A percentile compares a stretch with the other conserved stretches of the same genome.
phyloP scores from a whole-genome alignment of 2,329 filamentous ascomycete species.

The Aspergillus brunneoviolaceus region DNA sequence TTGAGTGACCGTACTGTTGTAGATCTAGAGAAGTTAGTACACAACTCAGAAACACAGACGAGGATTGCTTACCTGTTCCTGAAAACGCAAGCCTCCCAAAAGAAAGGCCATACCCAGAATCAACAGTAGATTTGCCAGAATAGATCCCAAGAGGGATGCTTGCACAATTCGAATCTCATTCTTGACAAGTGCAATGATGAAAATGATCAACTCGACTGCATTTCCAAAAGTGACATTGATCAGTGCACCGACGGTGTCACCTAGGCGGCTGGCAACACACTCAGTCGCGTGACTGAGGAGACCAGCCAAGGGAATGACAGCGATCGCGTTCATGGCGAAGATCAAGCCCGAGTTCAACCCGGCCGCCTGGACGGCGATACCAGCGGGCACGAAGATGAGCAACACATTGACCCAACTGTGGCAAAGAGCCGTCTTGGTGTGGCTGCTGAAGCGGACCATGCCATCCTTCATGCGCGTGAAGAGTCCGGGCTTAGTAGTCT shows the following conservation, averaged over 20 bases:
- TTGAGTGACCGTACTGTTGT: constrained; percentile 92
- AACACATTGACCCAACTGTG: constrained; percentile 47
- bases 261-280: constrained; percentile 69
- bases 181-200: constrained; percentile 74
- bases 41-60: not conserved
- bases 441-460: constrained; percentile 31
- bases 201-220: constrained; percentile 77
- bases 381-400: constrained; percentile 44
- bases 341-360: constrained; percentile 59
- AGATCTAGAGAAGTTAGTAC: constrained; percentile 57
- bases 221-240: constrained; percentile 79
- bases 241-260: constrained; percentile 70
- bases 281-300: constrained; percentile 73
- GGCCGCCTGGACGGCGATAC: constrained; percentile 39
- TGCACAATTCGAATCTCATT: constrained; percentile 89
- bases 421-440: constrained; percentile 35
- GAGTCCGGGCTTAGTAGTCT: constrained; percentile 23
- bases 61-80: constrained; percentile 66
- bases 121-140: constrained; percentile 81
- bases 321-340: constrained; percentile 73
- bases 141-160: constrained; percentile 84
- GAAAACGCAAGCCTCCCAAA: constrained; percentile 78
- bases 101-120: constrained; percentile 93
- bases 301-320: constrained; percentile 72
- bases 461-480: constrained; percentile 33